Base-by-base conservation (phyloP, 2,329 filamentous ascomycete genomes). In the Aspergillus sp. region DNA sequence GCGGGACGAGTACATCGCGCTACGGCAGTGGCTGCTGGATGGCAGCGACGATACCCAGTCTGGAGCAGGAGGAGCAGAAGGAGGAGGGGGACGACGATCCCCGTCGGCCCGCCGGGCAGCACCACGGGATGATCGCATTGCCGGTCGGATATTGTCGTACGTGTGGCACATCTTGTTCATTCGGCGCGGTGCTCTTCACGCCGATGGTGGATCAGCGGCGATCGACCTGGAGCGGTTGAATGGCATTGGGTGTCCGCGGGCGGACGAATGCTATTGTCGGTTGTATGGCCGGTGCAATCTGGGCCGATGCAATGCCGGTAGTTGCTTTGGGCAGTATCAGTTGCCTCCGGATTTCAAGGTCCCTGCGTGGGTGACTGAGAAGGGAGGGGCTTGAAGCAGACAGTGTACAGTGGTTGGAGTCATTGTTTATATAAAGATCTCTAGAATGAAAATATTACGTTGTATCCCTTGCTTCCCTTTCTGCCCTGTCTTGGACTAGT, bases 11-110 rank as follows among this genome's bases (percentile, higher is more conserved):
- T 85, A 85, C 65, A 66, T 82, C 13, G 82, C 82, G 23, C 71
- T 85, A 55, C 74, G 84, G 39, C 79, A 84, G 63, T 86, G 84
- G 84, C 70, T 86, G 36, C 70, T 82, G 7, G 80, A 82, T 67
- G 72, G 70, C 17, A 68, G 49, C 36, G 60, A 60, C 21, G 62
- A 55, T 36, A 51, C 12, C 12, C 32, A 15, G 10, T 2, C 32
- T 13, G 32, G 4, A 36, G 32, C 4, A 15, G 12, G 32, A 36
- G 30, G 30, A 32, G 30, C 9, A 32, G 30, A 4, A 32, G 4
- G 30, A 32, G 5, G 32, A 36, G 32, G 32, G 32, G 32, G 12
- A 6, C 32, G 32, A 36, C 32, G 32, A 19, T 19, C 36, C 3
- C 9, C 45, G 5, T 47, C 57, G 23, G 61, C 61, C n/a, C 59